Base-by-base conservation (phyloP, 768 basidiomycete species). In the Lanmaoa pseudosensibilis region DNA sequence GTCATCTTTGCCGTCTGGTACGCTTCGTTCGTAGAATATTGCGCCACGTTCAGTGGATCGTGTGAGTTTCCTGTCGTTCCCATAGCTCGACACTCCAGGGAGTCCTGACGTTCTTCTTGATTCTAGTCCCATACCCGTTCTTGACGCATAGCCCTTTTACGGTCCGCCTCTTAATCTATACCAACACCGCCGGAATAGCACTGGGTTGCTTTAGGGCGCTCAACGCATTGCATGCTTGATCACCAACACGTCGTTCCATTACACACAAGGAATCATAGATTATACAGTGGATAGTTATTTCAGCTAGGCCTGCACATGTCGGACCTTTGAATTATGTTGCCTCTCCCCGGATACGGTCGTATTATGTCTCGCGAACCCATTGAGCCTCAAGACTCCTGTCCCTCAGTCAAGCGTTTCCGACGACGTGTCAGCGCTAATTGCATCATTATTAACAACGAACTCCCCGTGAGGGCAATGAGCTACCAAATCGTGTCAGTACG, bases 121-220 rank as follows among this genome's bases (percentile, higher is more conserved):
- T 47, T 49, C 5, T 54, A 89, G 88, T 92, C 74, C 89, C 91
- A 27, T 93, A 94, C 71, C 92, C 92, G 0, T 93, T 94, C 74
- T 75, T 94, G 55, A 89, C 84, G 0, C 61, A 85, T 18, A 85
- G 79, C 65, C 73, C 82, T 0, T 73, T 85, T 19, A 59, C 65
- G 9, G 71, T 77, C 32, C 80, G 90, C 15, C 58, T 85, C 13
- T 71, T 67, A 8, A 89, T 92, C 37, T 94, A 93, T 71, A 64
- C 66, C 34, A 77, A 71, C 7, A 78, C 82, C 2, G 77, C 80
- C 1, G 50, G 73, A 1, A 69, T 88, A 23, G 86, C 85, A 2
- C 74, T 83, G 37, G 39, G 75, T 12, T 81, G 81, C 6, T 87
- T 92, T 65, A 75, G 77, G 66, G 54, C 70, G 2, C 70, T 92